phyloP scores from a whole-genome alignment of 164 flowering plant species.

The Nymphaea thermarum region DNA sequence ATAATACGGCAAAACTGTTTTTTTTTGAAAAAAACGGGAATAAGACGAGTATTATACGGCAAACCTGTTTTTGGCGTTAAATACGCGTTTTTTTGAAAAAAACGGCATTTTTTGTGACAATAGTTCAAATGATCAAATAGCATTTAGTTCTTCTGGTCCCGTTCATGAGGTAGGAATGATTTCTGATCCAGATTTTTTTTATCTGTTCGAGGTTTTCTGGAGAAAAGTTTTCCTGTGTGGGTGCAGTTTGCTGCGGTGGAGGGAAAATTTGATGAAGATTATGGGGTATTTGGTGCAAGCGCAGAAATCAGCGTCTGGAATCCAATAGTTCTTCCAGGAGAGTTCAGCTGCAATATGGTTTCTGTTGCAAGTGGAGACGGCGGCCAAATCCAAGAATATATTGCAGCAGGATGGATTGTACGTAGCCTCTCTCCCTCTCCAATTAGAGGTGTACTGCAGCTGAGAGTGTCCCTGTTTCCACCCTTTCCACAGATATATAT shows the following conservation, averaged over 20 bases:
- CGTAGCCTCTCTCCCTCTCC: background rate
- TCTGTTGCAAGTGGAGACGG: background rate
- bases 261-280: background rate
- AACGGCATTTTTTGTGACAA: too few relatives aligned
- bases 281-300: background rate
- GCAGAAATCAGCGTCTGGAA: background rate
- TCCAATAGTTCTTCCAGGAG: background rate
- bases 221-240: background rate
- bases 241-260: background rate
- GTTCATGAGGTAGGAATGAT: background rate
- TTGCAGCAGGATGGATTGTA: background rate
- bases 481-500: too few relatives aligned
- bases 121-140: background rate
- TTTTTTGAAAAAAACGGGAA: too few relatives aligned
- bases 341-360: background rate
- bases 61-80: too few relatives aligned
- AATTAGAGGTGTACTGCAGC: too few relatives aligned
- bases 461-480: too few relatives aligned
- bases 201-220: background rate
- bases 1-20: too few relatives aligned
- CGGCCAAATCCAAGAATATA: background rate
- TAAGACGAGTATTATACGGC: too few relatives aligned
- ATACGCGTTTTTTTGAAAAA: too few relatives aligned
- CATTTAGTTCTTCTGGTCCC: background rate
- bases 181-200: too few relatives aligned